Evolutionary conservation across 345 rosid species (phyloP), one percentile per base, ranked within the genome.

Genomic region (Gynandropsis gynandra): DNA sequence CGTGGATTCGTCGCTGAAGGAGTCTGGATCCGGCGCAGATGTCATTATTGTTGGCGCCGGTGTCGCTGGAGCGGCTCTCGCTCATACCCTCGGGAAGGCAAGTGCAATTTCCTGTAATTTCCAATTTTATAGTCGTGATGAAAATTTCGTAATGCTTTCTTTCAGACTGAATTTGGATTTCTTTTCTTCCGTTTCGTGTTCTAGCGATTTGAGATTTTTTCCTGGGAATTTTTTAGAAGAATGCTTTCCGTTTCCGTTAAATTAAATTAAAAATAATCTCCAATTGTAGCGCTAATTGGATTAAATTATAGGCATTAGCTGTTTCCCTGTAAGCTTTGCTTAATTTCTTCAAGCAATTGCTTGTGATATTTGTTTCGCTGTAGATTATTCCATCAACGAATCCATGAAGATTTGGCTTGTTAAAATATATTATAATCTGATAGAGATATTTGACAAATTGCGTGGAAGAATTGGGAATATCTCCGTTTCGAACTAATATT

Each of bases 31-130:
- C 3, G 72, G 42, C 27, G 31, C 55, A 0, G 94, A 84, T 67
- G 70, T 80, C 21, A 78, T 87, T 65, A 68, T 87, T 34, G 85
- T 83, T 7, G 93, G 96, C 4, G 96, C 93, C 9, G 89, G 96
- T 9, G 96, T 87, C 12, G 93, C 93, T 9, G 96, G 96, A 10
- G 72, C 93, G 1, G 89, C 96, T 36, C 81, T 81, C 9, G 89
- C 96, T 63, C 56, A 74, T 52, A 78, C 96, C 4, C 89, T 87
- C 48, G 96, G 87, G 41, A 83, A 79, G 79, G 96, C 77, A 8
- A 9, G 9, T 1, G 5, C n/a, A 4, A 18, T 59, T 35, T 55
- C 52, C 36, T 21, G 11, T 47, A 1, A 40, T 9, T 14, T 21
- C 18, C 11, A 16, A 39, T 38, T 37, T 16, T 44, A 14, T 15